These are phyloP conservation scores for Crithidia brevicula DNA, from an alignment of 208 protist genomes.

Conservation along the genomic window DNA sequence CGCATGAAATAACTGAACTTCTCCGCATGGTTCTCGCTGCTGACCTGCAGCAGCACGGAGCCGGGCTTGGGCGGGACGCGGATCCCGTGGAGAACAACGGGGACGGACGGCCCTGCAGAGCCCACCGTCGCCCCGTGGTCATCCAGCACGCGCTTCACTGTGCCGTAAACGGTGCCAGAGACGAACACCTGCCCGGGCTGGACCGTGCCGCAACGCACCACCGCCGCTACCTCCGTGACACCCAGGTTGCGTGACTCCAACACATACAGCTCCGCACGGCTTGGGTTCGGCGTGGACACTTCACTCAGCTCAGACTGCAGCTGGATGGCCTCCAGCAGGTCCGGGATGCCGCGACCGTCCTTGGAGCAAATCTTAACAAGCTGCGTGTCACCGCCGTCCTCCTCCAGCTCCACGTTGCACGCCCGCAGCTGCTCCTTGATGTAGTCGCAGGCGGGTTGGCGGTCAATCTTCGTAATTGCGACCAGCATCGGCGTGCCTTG, in stretches of 20 bases:
- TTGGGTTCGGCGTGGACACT: constrained; percentile 61
- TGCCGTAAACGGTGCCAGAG: constrained; percentile 75
- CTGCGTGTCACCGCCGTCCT: constrained; percentile 95
- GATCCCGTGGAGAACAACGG: constrained; percentile 83
- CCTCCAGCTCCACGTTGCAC: constrained; percentile 89
- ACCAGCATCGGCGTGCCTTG: constrained; percentile 92
- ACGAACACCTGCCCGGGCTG: constrained; percentile 73
- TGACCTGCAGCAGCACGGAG: constrained; percentile 85
- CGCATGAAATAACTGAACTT: constrained; percentile 90
- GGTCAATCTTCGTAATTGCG: constrained; percentile 98
- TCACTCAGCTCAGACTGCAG: constrained; percentile 93
- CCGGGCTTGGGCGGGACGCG: constrained; percentile 83
- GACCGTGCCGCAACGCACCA: constrained; percentile 85
- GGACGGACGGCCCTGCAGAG: constrained; percentile 70
- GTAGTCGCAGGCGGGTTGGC: constrained; percentile 75
- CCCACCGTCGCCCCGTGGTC: constrained; percentile 64
- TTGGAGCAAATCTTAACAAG: constrained; percentile 91
- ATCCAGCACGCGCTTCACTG: constrained; percentile 72
- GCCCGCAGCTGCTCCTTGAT: constrained; percentile 85
- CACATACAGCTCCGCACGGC: constrained; percentile 89
- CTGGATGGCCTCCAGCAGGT: constrained; percentile 90
- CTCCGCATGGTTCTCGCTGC: constrained; percentile 82
- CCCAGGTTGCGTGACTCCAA: constrained; percentile 85
- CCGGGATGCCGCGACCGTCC: constrained; percentile 83
- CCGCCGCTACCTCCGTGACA: constrained; percentile 62